Conservation (phyloP, 768 basidiomycete genomes). For the Kwoniella pini region DNA sequence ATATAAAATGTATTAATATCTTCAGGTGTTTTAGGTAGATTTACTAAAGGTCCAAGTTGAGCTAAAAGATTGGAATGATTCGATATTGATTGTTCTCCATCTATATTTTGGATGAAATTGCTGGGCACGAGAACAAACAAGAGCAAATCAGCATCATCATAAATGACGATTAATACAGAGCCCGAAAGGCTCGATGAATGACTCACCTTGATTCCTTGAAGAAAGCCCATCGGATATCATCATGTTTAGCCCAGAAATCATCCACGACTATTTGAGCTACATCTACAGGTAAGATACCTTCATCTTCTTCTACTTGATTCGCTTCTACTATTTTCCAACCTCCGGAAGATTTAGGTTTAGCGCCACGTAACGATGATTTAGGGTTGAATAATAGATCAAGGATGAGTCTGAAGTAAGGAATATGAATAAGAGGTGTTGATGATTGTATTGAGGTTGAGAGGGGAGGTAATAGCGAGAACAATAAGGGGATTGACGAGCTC, state of each 20-base stretch:
- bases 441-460: conserved; percentile 33
- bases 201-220: conserved; percentile 52
- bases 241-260: conserved; percentile 52
- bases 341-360: conserved; percentile 11
- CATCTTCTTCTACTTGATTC: conserved; percentile 44
- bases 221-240: conserved; percentile 53
- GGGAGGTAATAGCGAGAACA: conserved; percentile 38
- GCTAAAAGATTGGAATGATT: conserved; percentile 35
- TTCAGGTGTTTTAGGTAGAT: conserved; percentile 43
- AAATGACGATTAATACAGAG: too few relatives aligned
- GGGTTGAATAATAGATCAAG: conserved; percentile 29
- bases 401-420: conserved; percentile 38
- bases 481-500: conserved; percentile 42
- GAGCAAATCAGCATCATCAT: too few relatives aligned
- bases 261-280: conserved; percentile 40
- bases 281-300: conserved; percentile 43
- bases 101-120: conserved; percentile 17
- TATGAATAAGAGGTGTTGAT: conserved; percentile 34
- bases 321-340: conserved; percentile 30
- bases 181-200: not conserved
- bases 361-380: conserved; percentile 41
- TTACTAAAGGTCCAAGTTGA: conserved; percentile 47
- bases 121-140: not conserved
- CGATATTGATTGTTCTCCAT: conserved; percentile 1
- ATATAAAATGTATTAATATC: conserved; percentile 53